Evolutionary conservation across 139 green algal genomes (phyloP).

Genomic region (Astrephomene gubernaculifera): DNA sequence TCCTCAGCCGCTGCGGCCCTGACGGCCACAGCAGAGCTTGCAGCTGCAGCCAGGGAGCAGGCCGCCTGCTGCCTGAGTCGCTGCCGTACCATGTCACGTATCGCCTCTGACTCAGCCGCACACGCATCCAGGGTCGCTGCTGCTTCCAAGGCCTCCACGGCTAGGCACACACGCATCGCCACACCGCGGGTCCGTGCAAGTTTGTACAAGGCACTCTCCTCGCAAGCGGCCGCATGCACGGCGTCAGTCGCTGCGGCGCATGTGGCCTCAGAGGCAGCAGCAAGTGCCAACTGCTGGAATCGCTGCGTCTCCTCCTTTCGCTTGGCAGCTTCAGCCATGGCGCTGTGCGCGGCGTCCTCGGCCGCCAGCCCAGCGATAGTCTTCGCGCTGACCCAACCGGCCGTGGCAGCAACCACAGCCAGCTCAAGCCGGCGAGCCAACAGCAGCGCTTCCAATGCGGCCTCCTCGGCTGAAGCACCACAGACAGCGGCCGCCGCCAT

Average conservation of each 20-base stretch:
- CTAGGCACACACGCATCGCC: neutral
- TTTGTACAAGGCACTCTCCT: neutral
- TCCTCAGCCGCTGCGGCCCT: neutral
- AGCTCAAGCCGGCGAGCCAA: too few species aligned
- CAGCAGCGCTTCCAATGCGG: too few species aligned
- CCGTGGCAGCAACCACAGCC: neutral
- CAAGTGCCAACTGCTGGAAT: neutral
- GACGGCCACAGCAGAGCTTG: neutral
- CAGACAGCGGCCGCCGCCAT: too few species aligned
- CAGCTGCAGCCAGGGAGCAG: neutral
- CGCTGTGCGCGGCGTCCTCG: neutral
- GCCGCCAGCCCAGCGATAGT: neutral
- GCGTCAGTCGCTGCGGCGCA: neutral
- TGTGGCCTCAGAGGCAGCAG: neutral
- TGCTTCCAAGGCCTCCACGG: neutral
- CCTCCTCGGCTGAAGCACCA: too few species aligned
- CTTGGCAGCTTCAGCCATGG: too few species aligned
- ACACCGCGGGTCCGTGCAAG: neutral
- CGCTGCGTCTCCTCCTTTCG: neutral
- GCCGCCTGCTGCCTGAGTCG: neutral
- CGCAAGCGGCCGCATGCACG: neutral
- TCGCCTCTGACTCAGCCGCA: neutral
- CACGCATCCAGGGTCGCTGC: neutral
- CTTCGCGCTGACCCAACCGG: neutral
- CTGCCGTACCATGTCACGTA: neutral